Evolutionary conservation across 768 basidiomycete genomes (phyloP).

Genomic region (Chalciporus sphaerocephalus): DNA sequence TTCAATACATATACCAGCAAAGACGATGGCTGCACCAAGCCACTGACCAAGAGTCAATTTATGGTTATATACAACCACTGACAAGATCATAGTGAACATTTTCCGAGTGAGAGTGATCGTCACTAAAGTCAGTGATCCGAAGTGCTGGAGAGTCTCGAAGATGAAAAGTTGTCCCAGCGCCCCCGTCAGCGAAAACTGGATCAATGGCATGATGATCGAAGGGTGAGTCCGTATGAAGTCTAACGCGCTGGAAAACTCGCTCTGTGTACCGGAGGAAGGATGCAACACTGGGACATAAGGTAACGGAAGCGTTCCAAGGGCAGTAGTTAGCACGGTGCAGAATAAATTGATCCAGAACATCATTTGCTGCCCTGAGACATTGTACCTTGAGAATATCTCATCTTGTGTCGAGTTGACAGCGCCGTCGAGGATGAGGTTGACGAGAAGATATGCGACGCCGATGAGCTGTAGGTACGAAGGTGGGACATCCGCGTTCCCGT

Average conservation of each 20-base stretch:
- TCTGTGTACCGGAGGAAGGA: slow-evolving; percentile 53
- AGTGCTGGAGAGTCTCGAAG: slow-evolving; percentile 91
- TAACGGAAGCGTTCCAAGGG: slow-evolving; percentile 69
- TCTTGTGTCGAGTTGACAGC: slow-evolving; percentile 95
- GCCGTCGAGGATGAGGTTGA: slow-evolving; percentile 90
- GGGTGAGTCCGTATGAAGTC: slow-evolving; percentile 78
- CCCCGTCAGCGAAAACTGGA: slow-evolving; percentile 84
- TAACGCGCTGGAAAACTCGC: slow-evolving; percentile 66
- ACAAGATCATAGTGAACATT: slow-evolving; percentile 96
- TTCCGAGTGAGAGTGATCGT: slow-evolving; percentile 96
- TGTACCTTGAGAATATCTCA: slow-evolving; percentile 82
- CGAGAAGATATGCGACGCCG: slow-evolving; percentile 69
- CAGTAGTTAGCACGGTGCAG: slow-evolving; percentile 66
- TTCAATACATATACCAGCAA: slow-evolving; percentile 92
- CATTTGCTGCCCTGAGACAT: slow-evolving; percentile 90
- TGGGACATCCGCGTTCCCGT: slow-evolving; percentile 27
- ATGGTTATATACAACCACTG: slow-evolving; percentile 90
- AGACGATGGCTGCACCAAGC: slow-evolving; percentile 88
- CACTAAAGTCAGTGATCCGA: slow-evolving; percentile 83
- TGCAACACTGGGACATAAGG: slow-evolving; percentile 81
- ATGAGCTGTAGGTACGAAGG: slow-evolving; percentile 57
- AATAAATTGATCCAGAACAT: slow-evolving; percentile 97
- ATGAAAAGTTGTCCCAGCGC: slow-evolving; percentile 97
- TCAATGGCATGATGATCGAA: slow-evolving; percentile 62
- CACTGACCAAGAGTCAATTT: slow-evolving; percentile 81